Evolutionary conservation across 257 asterid species (phyloP).

Genomic region (Capsicum pubescens): DNA sequence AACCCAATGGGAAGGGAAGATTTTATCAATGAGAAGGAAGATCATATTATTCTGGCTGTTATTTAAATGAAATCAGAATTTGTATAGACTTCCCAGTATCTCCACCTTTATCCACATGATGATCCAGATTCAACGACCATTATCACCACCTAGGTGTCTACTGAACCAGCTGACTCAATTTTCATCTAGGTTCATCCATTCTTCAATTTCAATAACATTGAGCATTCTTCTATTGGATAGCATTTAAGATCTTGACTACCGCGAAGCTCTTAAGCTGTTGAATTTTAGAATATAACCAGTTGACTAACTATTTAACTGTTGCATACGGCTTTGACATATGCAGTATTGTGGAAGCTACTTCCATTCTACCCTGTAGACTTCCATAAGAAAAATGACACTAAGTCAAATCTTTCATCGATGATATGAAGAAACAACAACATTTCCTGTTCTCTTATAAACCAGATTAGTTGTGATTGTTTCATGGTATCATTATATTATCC

Average conservation of each 20-base stretch:
- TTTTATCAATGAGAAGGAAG: neutral
- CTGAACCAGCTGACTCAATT: neutral
- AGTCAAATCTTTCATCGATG: neutral
- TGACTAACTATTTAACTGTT: neutral
- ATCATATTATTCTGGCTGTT: neutral
- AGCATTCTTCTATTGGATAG: neutral
- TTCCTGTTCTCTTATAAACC: neutral
- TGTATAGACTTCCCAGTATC: neutral
- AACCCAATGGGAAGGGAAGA: too few relatives aligned
- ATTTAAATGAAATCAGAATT: neutral
- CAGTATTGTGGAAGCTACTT: neutral
- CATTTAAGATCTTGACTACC: neutral
- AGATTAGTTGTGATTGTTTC: neutral
- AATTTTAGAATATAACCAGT: neutral
- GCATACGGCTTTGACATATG: neutral
- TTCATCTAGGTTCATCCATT: neutral
- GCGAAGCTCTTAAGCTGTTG: neutral
- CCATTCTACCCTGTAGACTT: neutral
- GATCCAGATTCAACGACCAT: neutral
- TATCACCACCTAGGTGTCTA: neutral
- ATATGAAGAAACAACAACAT: neutral
- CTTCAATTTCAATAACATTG: neutral
- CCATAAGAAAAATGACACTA: neutral
- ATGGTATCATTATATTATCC: neutral
- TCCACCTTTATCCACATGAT: neutral